Evolutionary conservation across 179 eudicot species (phyloP), one percentile per base, ranked within the genome.

Genomic region (Sideroxylon spinosum): DNA sequence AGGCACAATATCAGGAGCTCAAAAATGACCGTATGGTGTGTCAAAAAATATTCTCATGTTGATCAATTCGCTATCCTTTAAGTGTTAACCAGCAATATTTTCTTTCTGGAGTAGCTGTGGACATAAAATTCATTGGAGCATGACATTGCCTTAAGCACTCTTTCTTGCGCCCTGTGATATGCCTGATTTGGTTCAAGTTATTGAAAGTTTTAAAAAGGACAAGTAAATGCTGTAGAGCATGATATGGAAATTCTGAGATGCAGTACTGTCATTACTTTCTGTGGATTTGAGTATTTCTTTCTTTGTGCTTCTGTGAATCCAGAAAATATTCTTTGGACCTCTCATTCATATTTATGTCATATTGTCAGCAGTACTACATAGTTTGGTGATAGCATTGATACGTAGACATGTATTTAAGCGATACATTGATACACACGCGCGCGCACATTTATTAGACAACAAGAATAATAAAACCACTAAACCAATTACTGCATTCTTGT

Each of bases 1-100:
- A 94, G 78, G 82, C 83, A 66, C 83, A 86, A 56, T 82, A 74
- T 81, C 77, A 66, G 84, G 90, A 86, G 84, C 94, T 92, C 76
- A 87, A 92, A 79, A 78, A 87, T 19, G 78, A 80, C 46, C 88
- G 91, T 28, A 76, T 85, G 97, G 99, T 94, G 83, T 67, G 77
- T 32, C 70, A 76, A 48, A 56, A 76, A 29, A 26, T 74, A 26
- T 37, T 37, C n/a, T 73, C 22, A 13, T 11, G 53, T 68, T 75
- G 22, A 46, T 72, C 62, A 13, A 60, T 13, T 53, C 4, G 29
- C 20, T 14, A 57, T 32, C 32, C 28, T 59, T 8, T 13, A 57
- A 74, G 76, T 59, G 66, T 29, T 50, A 57, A 29, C 52, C 67
- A 5, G 53, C 52, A 74, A 56, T 32, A 9, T 10, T 74, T 74